Evolutionary conservation across 352 stramenopile genomes (phyloP).

Genomic region (Pythium periplocum): DNA sequence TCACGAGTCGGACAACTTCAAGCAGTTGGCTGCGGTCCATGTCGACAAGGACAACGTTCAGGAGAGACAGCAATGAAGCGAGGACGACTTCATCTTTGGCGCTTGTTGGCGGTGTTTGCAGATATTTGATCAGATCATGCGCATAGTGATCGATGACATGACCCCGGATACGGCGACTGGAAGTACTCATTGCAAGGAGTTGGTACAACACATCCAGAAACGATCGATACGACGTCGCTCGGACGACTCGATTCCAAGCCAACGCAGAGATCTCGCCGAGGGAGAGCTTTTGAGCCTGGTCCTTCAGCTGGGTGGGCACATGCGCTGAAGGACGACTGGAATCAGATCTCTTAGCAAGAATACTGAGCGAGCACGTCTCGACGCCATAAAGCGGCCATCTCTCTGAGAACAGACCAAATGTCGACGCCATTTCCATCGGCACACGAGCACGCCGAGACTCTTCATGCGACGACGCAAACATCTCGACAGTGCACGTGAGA

Average conservation of each 20-base stretch:
- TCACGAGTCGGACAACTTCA: slow-evolving; percentile 29
- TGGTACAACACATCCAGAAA: slow-evolving; percentile 67
- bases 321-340: too few species aligned
- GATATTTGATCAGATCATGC: slow-evolving; percentile 2
- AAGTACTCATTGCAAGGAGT: slow-evolving; percentile 23
- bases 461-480: not conserved
- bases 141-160: not conserved
- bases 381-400: slow-evolving; percentile 7
- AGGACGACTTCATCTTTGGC: slow-evolving; percentile 49
- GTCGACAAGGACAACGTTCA: slow-evolving; percentile 28
- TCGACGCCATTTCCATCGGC: not conserved
- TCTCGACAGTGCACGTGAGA: slow-evolving; percentile 44
- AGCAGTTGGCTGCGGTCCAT: slow-evolving; percentile 38
- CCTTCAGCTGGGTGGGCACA: too few species aligned
- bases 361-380: not conserved
- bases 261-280: too few species aligned
- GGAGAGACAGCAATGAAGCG: slow-evolving; percentile 27
- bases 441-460: not conserved
- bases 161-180: too few species aligned
- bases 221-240: slow-evolving; percentile 31
- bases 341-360: too few species aligned
- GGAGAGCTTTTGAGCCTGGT: too few species aligned
- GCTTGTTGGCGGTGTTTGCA: slow-evolving; percentile 14
- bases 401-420: slow-evolving; percentile 11
- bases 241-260: too few species aligned